A percentile compares a stretch with the other conserved stretches of the same genome.
Conservation (phyloP, 2,329 filamentous ascomycete species). For the Phyllosticta paracitricarpa region DNA sequence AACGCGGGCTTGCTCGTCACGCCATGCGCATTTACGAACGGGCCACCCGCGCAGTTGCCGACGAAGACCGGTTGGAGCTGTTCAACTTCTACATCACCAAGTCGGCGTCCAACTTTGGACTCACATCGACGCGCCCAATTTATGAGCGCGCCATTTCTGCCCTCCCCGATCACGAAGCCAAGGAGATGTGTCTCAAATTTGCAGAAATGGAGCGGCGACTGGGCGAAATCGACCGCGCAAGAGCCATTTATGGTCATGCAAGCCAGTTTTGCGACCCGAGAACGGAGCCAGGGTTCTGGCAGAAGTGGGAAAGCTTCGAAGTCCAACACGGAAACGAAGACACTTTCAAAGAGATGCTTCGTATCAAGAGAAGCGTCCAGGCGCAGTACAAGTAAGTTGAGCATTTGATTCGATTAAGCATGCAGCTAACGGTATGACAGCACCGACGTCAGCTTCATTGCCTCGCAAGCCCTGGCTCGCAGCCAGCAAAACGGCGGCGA, state of each 20-base stretch:
- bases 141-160: constrained; percentile 93
- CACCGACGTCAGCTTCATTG: constrained; percentile 97
- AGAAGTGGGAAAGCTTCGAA: constrained; percentile 94
- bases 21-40: constrained; percentile 99
- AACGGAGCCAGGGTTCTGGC: constrained; percentile 84
- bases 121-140: constrained; percentile 87
- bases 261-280: constrained; percentile 96
- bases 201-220: constrained; percentile 90
- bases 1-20: constrained; percentile 84
- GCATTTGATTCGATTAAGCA: background rate
- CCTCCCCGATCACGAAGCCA: constrained; percentile 85
- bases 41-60: constrained; percentile 84
- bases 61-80: constrained; percentile 93
- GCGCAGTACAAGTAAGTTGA: constrained; percentile 76
- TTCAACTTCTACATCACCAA: constrained; percentile 99
- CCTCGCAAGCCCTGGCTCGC: constrained; percentile 82
- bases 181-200: constrained; percentile 98
- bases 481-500: constrained; percentile 50
- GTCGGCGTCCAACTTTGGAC: constrained; percentile 92
- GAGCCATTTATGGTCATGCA: constrained; percentile 92
- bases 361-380: constrained; percentile 94
- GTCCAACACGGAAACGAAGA: constrained; percentile 98
- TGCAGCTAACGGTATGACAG: constrained; percentile 31
- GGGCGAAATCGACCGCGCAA: constrained; percentile 86
- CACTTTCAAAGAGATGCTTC: constrained; percentile 98